Percentiles rank a stretch among this genome's conserved stretches.
Conservation (phyloP, 805 yeast genomes). For the Ogataea kodamae region DNA sequence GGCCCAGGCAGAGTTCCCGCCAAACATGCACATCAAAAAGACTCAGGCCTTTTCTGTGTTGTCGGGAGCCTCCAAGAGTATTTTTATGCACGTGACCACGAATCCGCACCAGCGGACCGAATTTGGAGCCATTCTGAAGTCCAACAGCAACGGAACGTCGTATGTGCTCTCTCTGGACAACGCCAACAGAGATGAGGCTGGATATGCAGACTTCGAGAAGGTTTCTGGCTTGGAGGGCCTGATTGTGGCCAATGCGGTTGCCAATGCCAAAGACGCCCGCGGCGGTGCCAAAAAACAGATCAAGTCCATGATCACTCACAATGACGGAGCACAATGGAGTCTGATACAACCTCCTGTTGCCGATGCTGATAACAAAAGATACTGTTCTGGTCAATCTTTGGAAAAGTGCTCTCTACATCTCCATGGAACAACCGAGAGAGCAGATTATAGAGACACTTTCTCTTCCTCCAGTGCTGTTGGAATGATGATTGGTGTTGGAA, state of each 20-base stretch:
- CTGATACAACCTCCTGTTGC: constrained; percentile 62
- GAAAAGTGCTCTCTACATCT: constrained; percentile 72
- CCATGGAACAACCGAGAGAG: constrained; percentile 84
- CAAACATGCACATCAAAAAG: constrained; percentile 50
- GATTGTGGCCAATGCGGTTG: constrained; percentile 65
- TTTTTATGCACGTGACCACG: constrained; percentile 79
- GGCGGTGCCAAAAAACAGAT: constrained; percentile 50
- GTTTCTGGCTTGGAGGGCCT: constrained; percentile 84
- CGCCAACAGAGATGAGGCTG: constrained; percentile 68
- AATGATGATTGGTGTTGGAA: constrained; percentile 78
- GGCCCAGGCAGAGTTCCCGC: constrained; percentile 77
- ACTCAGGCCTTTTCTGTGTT: constrained; percentile 73
- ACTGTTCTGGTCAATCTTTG: constrained; percentile 49
- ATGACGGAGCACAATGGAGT: constrained; percentile 87
- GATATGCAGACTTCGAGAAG: constrained; percentile 85
- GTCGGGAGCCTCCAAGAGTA: constrained; percentile 62
- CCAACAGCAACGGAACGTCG: constrained; percentile 84
- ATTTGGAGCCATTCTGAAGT: constrained; percentile 74
- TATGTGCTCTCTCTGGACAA: constrained; percentile 62
- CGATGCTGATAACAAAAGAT: constrained; percentile 57
- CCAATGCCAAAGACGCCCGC: constrained; percentile 45
- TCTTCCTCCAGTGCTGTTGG: constrained; percentile 87
- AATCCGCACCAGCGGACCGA: constrained; percentile 49
- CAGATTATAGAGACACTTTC: constrained; percentile 73
- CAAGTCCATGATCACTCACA: constrained; percentile 71